Evolutionary conservation across 768 basidiomycete genomes (phyloP), one percentile per base, ranked within the genome.

Genomic region (Dioszegia hungarica): DNA sequence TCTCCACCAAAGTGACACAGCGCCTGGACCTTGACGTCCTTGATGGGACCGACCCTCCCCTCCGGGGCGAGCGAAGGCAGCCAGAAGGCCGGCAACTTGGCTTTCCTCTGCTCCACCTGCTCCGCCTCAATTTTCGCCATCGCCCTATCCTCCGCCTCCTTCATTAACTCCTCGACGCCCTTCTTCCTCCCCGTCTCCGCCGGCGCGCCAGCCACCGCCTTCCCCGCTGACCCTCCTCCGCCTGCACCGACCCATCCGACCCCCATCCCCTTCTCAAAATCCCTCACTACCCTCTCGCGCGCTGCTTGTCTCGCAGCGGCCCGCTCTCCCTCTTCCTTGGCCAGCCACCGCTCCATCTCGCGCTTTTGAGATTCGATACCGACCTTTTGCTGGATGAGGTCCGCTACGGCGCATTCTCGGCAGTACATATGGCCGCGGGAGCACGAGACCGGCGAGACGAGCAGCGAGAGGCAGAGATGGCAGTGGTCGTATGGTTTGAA

Each of bases 51-150:
- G 80, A 22, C 82, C 78, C 75, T 88, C 84, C 75, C 41, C 82
- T 93, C 74, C 0, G 93, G 93, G 0, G 93, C 92, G 24, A 97
- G 78, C 0, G 89, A 91, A 2, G 92, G 92, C 36, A 99, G 80
- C 95, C 95, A 99, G 74, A 95, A 99, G 67, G 95, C 92, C 1
- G 95, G 92, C 2, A 98, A 82, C 75, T 97, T 95, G 58, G 84
- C 82, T 57, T 86, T 88, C 55, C 94, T 78, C 2, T 86, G 82
- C 60, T 91, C 90, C 0, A 87, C 86, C 74, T 80, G 63, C 73
- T 95, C 91, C 31, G 81, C 80, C 70, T 91, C 89, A 44, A 97
- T 90, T 66, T 86, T 79, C 29, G 81, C 81, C 46, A 93, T 78
- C 0, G 95, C 95, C 19, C 85, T 86, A 57, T 93, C 89, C 70